Conservation (phyloP, 2,329 filamentous ascomycete genomes). For the Botryotinia calthae region DNA sequence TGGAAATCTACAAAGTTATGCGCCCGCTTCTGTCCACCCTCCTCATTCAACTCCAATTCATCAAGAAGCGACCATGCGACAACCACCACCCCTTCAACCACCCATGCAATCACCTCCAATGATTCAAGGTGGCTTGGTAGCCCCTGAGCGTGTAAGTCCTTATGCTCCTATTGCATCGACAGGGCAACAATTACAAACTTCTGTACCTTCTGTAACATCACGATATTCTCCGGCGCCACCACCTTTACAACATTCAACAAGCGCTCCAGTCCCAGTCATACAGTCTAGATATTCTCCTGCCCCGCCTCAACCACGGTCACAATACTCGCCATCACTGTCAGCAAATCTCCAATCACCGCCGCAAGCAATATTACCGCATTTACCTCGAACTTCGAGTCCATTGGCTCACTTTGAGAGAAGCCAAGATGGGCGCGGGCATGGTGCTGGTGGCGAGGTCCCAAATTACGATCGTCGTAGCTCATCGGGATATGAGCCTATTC, state of each 20-base stretch:
- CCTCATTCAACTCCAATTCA: background rate
- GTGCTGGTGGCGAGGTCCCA: conserved; percentile 40
- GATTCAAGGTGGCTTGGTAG: conserved; percentile 33
- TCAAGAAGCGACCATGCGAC: conserved; percentile 12
- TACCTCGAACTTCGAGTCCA: conserved; percentile 64
- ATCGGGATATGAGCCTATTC: conserved; percentile 52
- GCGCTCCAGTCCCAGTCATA: conserved; percentile 40
- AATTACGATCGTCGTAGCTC: conserved; percentile 51
- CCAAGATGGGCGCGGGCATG: conserved; percentile 30
- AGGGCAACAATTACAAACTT: conserved; percentile 17
- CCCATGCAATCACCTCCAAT: conserved; percentile 24
- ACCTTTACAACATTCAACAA: conserved; percentile 43
- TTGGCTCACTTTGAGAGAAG: conserved; percentile 58
- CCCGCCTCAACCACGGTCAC: conserved; percentile 29
- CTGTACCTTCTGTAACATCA: conserved; percentile 40
- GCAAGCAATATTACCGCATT: conserved; percentile 48
- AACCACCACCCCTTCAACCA: conserved; percentile 25
- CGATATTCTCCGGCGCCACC: conserved; percentile 61
- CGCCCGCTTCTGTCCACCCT: conserved; percentile 15
- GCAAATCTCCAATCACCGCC: conserved; percentile 44
- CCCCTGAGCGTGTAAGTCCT: conserved; percentile 37
- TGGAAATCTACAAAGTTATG: conserved; percentile 17
- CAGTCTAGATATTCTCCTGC: conserved; percentile 44
- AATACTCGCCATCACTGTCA: conserved; percentile 35
- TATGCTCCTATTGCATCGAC: conserved; percentile 35